Evolutionary conservation across 805 yeast genomes (phyloP).

Genomic region (Candida ficus): DNA sequence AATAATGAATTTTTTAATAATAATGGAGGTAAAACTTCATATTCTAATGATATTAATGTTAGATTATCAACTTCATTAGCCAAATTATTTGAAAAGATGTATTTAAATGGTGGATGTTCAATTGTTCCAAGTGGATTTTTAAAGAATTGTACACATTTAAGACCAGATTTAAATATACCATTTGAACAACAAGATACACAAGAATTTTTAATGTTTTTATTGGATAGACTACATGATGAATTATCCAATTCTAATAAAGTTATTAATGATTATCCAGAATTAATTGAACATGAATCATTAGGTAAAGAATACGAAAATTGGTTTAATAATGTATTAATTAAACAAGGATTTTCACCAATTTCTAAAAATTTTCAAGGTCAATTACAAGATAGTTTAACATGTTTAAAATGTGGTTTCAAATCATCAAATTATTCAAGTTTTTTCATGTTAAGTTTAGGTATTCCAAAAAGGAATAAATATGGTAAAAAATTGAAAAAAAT

Average conservation of each 20-base stretch:
- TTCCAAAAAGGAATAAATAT: conserved; percentile 34
- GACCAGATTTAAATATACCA: conserved; percentile 68
- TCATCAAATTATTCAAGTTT: conserved; percentile 59
- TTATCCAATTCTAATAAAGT: conserved; percentile 36
- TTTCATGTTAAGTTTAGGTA: conserved; percentile 57
- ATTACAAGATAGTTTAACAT: conserved; percentile 55
- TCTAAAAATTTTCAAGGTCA: conserved; percentile 70
- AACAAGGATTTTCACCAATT: conserved; percentile 65
- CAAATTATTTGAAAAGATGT: conserved; percentile 52
- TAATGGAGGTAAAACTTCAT: conserved; percentile 9
- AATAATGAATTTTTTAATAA: conserved; percentile 27
- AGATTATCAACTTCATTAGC: conserved; percentile 45
- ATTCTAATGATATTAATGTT: not conserved
- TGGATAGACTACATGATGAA: conserved; percentile 69
- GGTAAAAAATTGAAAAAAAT: conserved; percentile 27
- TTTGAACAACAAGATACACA: conserved; percentile 79
- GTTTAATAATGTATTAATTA: conserved; percentile 46
- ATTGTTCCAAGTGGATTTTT: conserved; percentile 65
- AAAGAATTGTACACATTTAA: conserved; percentile 42
- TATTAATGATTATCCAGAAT: conserved; percentile 33
- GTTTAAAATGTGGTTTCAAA: conserved; percentile 59
- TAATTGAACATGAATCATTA: conserved; percentile 26
- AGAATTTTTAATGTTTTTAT: conserved; percentile 60
- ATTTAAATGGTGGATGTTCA: conserved; percentile 50
- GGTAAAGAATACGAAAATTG: conserved; percentile 54